Evolutionary conservation across 768 basidiomycete species (phyloP), one percentile per base, ranked within the genome.

Genomic region (Chalciporus pseudorubinellus): DNA sequence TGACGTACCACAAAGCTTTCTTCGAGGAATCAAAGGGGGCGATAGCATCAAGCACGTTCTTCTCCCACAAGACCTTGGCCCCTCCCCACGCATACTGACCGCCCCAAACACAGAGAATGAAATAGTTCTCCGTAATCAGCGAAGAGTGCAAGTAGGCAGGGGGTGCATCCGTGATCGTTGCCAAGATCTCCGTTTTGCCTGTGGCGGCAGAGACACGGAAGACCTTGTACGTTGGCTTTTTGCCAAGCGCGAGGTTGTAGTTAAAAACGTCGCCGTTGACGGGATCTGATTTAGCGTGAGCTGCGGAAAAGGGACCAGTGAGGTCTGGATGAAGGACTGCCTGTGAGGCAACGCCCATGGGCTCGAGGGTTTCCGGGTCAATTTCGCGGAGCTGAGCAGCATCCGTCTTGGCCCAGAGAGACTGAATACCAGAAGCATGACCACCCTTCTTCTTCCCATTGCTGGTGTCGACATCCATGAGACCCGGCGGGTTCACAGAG

Each of bases 101-200:
- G n/a, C n/a, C n/a, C n/a, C n/a, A n/a, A n/a, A n/a, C n/a, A n/a
- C n/a, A n/a, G n/a, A n/a, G n/a, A n/a, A n/a, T n/a, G n/a, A n/a
- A n/a, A n/a, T n/a, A n/a, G n/a, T n/a, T n/a, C n/a, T n/a, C n/a
- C n/a, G n/a, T n/a, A n/a, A n/a, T n/a, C n/a, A n/a, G n/a, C n/a
- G n/a, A n/a, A n/a, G n/a, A n/a, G n/a, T n/a, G n/a, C n/a, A n/a
- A n/a, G n/a, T n/a, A n/a, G n/a, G n/a, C n/a, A n/a, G n/a, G n/a
- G n/a, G 71, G 71, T 0, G 73, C 74, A 45, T 74, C 73, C 6
- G 56, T 63, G 43, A 74, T 70, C 10, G 64, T 63, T 3, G 73
- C 72, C 6, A 74, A 19, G 13, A 74, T 64, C n/a, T 66, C 67
- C 0, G 65, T 69, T 51, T 67, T 46, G 21, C 65, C 70, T 2